Base-by-base conservation (phyloP, 2,329 filamentous ascomycete species). In the Beauveria brongniartii region DNA sequence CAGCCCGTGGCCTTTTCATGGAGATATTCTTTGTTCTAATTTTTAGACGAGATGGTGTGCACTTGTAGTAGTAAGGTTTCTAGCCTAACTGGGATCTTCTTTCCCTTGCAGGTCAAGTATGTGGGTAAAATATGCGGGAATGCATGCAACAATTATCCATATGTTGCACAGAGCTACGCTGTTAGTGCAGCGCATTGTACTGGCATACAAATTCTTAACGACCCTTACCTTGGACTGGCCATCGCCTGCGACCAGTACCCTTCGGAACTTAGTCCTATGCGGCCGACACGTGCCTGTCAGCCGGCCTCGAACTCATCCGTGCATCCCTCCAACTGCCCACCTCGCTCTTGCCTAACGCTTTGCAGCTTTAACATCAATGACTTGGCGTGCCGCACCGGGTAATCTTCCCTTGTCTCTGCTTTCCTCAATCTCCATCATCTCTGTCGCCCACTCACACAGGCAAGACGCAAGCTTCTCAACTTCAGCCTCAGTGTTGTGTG, bases 401-500 rank as follows among this genome's bases (percentile, higher is more conserved):
- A 47, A 20, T 22, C 26, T 24, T 8, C 37, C 37, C 22, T 56
- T 56, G 22, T 44, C 37, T 20, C 24, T 18, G 40, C 41, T 41
- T 14, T 44, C 43, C 54, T 56, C 54, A 34, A 56, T 56, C 9
- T 56, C 54, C 37, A 56, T 44, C 54, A 56, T 56, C 16, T 56
- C 54, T 9, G 24, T 14, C 26, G 43, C 54, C 54, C 54, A 56
- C 24, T 34, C 43, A 24, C 40, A 44, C 18, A 56, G 28, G 54
- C 37, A 44, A 34, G 37, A 34, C 20, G 37, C 54, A 24, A 56
- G 41, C n/a, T 24, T 65, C 37, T 69, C 60, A 6, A 77, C 65
- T 53, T 79, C 66, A 1, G 65, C 68, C 18, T 67, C 62, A 3
- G 74, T 77, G 56, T 78, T 77, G 8, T 67, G 68, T 3, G 75